These are phyloP conservation scores for Candida tibetensis DNA, from an alignment of 805 yeast species.

Conservation along the genomic window DNA sequence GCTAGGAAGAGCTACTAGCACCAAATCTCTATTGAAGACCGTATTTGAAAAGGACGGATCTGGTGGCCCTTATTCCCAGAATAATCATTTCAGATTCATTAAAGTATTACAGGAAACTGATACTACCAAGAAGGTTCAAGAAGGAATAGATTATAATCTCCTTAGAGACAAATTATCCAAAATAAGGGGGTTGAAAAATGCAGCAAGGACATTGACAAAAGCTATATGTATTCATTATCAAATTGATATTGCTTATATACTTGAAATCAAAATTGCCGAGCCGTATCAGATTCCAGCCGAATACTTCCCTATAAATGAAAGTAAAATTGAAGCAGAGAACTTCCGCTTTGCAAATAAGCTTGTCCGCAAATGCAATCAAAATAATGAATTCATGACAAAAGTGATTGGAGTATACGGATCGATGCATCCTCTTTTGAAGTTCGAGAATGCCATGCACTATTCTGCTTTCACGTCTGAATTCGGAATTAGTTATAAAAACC, in stretches of 20 bases:
- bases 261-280: conserved; percentile 52
- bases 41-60: conserved; percentile 65
- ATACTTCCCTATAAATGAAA: conserved; percentile 42
- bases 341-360: conserved; percentile 40
- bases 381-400: conserved; percentile 39
- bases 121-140: conserved; percentile 3
- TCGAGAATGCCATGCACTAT: conserved; percentile 40
- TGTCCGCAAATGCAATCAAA: conserved; percentile 18
- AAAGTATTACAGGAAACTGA: conserved; percentile 14
- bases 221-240: conserved; percentile 31
- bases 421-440: conserved; percentile 18
- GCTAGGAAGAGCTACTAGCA: conserved; percentile 59
- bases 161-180: conserved; percentile 35
- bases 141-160: conserved; percentile 21
- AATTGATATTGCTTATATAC: conserved; percentile 46
- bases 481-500: conserved; percentile 45
- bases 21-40: conserved; percentile 32
- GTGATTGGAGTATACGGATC: conserved; percentile 44
- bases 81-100: conserved; percentile 43
- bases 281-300: conserved; percentile 39
- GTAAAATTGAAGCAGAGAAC: conserved; percentile 43
- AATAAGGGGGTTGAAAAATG: conserved; percentile 42
- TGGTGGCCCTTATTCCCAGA: conserved; percentile 57
- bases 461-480: conserved; percentile 49
- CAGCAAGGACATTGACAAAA: conserved; percentile 41